Evolutionary conservation across 1,284 basidiomycete species (phyloP).

Genomic region (Coniophora puteana): DNA sequence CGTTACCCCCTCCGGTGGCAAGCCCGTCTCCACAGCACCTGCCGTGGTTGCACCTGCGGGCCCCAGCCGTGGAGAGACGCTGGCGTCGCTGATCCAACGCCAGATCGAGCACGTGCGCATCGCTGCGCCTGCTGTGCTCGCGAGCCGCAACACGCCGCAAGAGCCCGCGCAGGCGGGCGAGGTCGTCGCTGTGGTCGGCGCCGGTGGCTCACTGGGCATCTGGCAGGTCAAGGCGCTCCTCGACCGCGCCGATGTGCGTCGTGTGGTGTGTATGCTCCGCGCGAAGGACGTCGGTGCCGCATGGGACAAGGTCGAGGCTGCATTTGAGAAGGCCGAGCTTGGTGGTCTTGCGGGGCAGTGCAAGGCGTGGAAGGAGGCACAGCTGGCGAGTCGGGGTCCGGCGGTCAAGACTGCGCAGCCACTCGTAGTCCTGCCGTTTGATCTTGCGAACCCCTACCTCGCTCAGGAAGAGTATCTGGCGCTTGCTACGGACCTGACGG

Average conservation of each 20-base stretch:
- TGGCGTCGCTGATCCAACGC: constrained; percentile 5
- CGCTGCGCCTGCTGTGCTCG: constrained; percentile 4
- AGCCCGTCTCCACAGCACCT: too few species aligned
- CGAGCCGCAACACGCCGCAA: constrained; percentile 3
- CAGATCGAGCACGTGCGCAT: constrained; percentile 6
- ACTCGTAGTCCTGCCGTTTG: constrained; percentile 12
- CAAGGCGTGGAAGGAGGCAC: constrained; percentile 4
- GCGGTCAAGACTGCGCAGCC: constrained; percentile 8
- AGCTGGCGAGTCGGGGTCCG: constrained; percentile 3
- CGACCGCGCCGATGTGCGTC: constrained; percentile 7
- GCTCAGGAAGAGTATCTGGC: constrained; percentile 7
- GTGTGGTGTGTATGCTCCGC: constrained; percentile 11
- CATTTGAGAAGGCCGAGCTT: constrained; percentile 7
- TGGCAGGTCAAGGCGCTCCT: constrained; percentile 12
- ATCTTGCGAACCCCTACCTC: constrained; percentile 9
- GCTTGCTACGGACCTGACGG: constrained; percentile 9
- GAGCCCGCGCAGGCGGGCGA: not conserved
- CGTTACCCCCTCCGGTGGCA: too few species aligned
- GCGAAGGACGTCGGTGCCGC: constrained; percentile 5
- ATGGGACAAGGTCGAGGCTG: constrained; percentile 9
- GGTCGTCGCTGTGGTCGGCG: constrained; percentile 12
- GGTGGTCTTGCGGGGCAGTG: constrained; percentile 2
- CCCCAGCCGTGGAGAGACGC: constrained; percentile 2
- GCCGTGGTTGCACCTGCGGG: not conserved
- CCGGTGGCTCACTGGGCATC: constrained; percentile 12